These are phyloP conservation scores for Aspergillus proliferans DNA, from an alignment of 2,329 filamentous ascomycete species.

Conservation along the genomic window DNA sequence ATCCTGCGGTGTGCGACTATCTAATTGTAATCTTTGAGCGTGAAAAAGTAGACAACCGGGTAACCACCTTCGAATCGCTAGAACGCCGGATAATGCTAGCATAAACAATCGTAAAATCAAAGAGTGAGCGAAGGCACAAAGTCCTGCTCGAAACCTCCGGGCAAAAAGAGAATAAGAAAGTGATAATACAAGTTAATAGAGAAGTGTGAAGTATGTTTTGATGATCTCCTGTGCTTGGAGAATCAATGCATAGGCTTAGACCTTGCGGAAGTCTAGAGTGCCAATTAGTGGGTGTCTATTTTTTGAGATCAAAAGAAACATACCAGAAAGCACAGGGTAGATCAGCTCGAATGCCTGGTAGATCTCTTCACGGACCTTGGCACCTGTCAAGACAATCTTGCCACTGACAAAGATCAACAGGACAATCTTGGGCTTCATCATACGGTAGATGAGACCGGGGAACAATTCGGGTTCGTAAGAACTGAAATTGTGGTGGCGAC, in stretches of 20 bases:
- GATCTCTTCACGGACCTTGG: constrained; percentile 97
- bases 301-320: constrained; percentile 20
- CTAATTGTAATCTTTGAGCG: constrained; percentile 29
- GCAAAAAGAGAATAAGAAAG: constrained; percentile 12
- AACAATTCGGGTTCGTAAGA: constrained; percentile 98
- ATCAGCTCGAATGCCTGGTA: constrained; percentile 97
- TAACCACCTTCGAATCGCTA: constrained; percentile 32
- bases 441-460: constrained; percentile 98
- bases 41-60: constrained; percentile 14
- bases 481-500: constrained; percentile 97
- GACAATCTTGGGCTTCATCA: constrained; percentile 99
- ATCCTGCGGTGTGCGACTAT: constrained; percentile 35
- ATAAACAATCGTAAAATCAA: constrained; percentile 31
- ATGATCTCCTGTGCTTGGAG: constrained; percentile 16
- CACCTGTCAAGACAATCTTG: constrained; percentile 96
- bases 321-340: constrained; percentile 88
- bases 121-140: constrained; percentile 12
- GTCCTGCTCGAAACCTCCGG: constrained; percentile 8
- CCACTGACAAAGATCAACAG: constrained; percentile 96
- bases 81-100: constrained; percentile 41
- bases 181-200: constrained; percentile 20
- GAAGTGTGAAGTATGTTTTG: constrained; percentile 14
- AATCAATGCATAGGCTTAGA: constrained; percentile 32
- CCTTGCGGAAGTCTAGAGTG: constrained; percentile 56
- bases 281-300: constrained; percentile 18